Evolutionary conservation across 2,329 filamentous ascomycete species (phyloP).

Genomic region (Talaromyces rugulosus): DNA sequence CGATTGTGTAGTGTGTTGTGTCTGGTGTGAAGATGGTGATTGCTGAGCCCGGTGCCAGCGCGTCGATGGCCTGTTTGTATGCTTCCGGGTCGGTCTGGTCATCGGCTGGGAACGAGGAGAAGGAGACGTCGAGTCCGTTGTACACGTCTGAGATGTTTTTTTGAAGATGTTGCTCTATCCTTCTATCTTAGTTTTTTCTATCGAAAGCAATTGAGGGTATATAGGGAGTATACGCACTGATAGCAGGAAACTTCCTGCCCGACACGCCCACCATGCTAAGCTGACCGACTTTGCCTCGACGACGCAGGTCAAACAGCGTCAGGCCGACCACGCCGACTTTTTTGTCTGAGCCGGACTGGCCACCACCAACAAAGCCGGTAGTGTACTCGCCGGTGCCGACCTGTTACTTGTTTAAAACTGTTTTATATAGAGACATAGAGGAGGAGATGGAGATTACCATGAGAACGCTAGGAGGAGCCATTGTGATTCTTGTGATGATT

Average conservation of each 20-base stretch:
- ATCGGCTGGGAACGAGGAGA: slow-evolving; percentile 76
- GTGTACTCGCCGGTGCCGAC: slow-evolving; percentile 96
- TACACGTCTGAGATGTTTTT: slow-evolving; percentile 86
- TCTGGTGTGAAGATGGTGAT: slow-evolving; percentile 97
- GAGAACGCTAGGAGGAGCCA: slow-evolving; percentile 62
- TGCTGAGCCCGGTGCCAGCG: slow-evolving; percentile 73
- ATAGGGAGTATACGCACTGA: slow-evolving; percentile 47
- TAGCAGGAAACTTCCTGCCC: slow-evolving; percentile 85
- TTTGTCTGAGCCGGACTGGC: slow-evolving; percentile 84
- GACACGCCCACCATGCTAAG: slow-evolving; percentile 88
- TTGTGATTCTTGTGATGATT: slow-evolving; percentile 22
- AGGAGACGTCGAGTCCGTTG: slow-evolving; percentile 83
- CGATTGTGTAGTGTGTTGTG: slow-evolving; percentile 87
- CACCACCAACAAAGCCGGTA: slow-evolving; percentile 83
- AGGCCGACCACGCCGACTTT: slow-evolving; percentile 92
- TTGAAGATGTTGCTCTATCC: slow-evolving; percentile 61
- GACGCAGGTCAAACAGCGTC: slow-evolving; percentile 81
- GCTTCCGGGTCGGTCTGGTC: slow-evolving; percentile 69
- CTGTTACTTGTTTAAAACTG: slow-evolving; percentile 34
- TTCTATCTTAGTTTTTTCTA: background rate
- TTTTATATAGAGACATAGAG: slow-evolving; percentile 4
- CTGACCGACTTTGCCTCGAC: slow-evolving; percentile 80
- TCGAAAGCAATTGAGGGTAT: background rate
- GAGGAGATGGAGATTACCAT: slow-evolving; percentile 51
- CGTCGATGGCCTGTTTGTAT: slow-evolving; percentile 86